Evolutionary conservation across 139 green algal genomes (phyloP), one percentile per base, ranked within the genome.

Genomic region (Micromonas commoda): DNA sequence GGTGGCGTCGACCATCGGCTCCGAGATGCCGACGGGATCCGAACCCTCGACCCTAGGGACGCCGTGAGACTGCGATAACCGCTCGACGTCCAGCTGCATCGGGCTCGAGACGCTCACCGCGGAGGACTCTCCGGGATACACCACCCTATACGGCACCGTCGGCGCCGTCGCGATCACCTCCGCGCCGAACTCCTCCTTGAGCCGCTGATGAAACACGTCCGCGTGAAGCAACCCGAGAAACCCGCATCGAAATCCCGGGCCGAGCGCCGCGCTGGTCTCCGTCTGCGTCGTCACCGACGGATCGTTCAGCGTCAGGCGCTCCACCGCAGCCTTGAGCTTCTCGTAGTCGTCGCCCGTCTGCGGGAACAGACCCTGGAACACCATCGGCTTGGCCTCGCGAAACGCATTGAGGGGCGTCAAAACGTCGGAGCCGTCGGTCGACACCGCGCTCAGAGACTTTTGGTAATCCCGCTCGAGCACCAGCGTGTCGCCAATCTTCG

Each of bases 191-290:
- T 97, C 92, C 20, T 81, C 45, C 51, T 64, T 28, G 31, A 81
- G 38, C 2, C 83, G 76, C 73, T 87, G 89, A 29, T 90, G 87
- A 78, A 98, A 97, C 9, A 98, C 92, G 67, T 98, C 92, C 84
- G 96, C 90, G 87, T 98, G 93, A 23, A 98, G 86, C 66, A 94
- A 82, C 16, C 93, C 93, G 64, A 97, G 84, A 75, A 97, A 97
- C 28, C 93, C 88, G 77, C 81, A 90, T 57, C 72, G 83, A 85
- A 96, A 97, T 35, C 93, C 94, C 21, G 90, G 85, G 0, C 93
- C 94, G 64, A 97, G 78, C 0, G 94, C 94, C 21, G 88, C 85
- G 74, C 82, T 92, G 80, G 86, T 93, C 85, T 97, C 93, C n/a
- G 82, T 88, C 26, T 80, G 71, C 1, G 96, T 87, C 1, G 74